Evolutionary conservation across 768 basidiomycete species (phyloP).

Genomic region (Xerocomellus intermedius): DNA sequence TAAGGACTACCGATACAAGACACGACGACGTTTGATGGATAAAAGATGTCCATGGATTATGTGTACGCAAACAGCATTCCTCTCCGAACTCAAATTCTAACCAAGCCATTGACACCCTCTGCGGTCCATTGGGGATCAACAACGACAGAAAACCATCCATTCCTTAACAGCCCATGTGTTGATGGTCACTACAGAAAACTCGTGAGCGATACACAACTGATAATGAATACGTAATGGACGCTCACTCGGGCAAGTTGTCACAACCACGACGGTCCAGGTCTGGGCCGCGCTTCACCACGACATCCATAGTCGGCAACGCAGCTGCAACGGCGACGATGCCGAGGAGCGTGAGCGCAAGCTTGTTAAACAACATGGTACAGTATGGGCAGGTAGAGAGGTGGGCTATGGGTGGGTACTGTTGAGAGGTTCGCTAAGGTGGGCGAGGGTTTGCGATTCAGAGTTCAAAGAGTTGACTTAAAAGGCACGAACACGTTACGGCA

Average conservation of each 20-base stretch:
- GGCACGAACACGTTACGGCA: not conserved
- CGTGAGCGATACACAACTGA: not conserved
- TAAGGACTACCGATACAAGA: too few species aligned
- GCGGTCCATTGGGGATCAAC: too few species aligned
- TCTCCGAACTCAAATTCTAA: too few species aligned
- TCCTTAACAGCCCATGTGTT: not conserved
- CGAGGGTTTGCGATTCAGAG: too few species aligned
- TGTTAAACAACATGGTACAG: slow-evolving; percentile 9
- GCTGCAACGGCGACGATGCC: not conserved
- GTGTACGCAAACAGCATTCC: too few species aligned
- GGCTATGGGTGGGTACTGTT: not conserved
- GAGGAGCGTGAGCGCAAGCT: slow-evolving; percentile 1
- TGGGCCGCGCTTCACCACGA: too few species aligned
- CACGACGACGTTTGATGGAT: too few species aligned
- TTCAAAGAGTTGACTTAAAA: not conserved
- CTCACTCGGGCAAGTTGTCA: not conserved
- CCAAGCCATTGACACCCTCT: too few species aligned
- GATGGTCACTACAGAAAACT: not conserved
- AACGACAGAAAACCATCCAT: too few species aligned
- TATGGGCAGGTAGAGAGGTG: too few species aligned
- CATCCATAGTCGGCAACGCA: not conserved
- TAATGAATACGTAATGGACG: not conserved
- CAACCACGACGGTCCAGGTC: not conserved
- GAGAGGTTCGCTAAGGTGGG: not conserved
- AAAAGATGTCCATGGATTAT: too few species aligned